A percentile compares a stretch with the other conserved stretches of the same genome.
Evolutionary conservation across 1,284 basidiomycete genomes (phyloP).

Genomic region (Psilocybe mexicana): DNA sequence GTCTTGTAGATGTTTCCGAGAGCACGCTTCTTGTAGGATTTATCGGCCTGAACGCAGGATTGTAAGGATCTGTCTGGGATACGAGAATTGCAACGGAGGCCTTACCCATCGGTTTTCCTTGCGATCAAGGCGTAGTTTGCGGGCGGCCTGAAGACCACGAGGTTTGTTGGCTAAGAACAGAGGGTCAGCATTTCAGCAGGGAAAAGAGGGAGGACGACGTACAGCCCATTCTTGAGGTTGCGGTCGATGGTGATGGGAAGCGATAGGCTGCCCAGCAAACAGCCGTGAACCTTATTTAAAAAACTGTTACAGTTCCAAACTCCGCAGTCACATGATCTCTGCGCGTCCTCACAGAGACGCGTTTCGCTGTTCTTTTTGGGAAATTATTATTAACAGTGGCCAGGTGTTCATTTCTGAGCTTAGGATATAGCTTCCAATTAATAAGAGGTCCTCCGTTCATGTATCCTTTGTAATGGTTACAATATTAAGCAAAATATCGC

Average conservation of each 20-base stretch:
- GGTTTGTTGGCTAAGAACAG: constrained; percentile 84
- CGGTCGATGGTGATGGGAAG: constrained; percentile 35
- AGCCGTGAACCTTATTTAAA: constrained; percentile 38
- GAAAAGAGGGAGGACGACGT: constrained; percentile 40
- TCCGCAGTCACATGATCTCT: constrained; percentile 19
- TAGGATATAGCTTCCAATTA: too few species aligned
- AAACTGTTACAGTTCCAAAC: constrained; percentile 37
- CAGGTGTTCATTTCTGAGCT: too few species aligned
- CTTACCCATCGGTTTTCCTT: constrained; percentile 96
- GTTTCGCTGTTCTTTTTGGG: background rate
- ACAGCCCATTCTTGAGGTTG: constrained; percentile 81
- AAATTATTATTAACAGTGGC: background rate
- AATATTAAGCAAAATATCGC: too few species aligned
- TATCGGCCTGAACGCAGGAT: constrained; percentile 77
- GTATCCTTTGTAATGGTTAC: too few species aligned
- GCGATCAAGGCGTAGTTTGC: constrained; percentile 95
- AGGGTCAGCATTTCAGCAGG: constrained; percentile 13
- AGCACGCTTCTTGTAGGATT: constrained; percentile 99
- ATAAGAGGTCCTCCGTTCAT: too few species aligned
- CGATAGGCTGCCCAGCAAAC: constrained; percentile 26
- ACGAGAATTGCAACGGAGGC: constrained; percentile 10
- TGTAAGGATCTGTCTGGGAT: constrained; percentile 3
- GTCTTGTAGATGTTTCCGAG: constrained; percentile 99
- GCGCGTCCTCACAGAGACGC: background rate
- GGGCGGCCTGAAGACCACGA: constrained; percentile 98